Evolutionary conservation across 495 filamentous ascomycete species (phyloP), one percentile per base, ranked within the genome.

Genomic region (Neurospora sp.): DNA sequence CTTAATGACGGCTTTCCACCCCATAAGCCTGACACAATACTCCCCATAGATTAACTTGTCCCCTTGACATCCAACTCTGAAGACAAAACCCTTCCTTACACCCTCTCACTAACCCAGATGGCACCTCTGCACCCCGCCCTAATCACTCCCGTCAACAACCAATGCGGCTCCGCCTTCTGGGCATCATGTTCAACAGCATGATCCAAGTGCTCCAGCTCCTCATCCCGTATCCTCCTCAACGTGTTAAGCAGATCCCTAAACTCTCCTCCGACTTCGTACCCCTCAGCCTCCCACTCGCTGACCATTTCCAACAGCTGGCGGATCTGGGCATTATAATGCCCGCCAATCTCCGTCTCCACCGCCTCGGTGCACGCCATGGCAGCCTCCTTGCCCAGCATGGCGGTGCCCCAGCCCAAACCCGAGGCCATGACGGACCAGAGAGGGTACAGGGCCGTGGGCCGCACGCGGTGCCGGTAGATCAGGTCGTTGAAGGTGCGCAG

Each of bases 321-420:
- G 40, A 99, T 92, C 83, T 99, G 96, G 48, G 89, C 90, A 80
- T 99, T 99, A 79, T 99, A 99, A 81, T 99, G 96, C 17, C 88
- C 88, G 1, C 96, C 96, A 75, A 99, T 99, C 84, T 98, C 96
- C 39, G 96, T 99, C 84, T 99, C 96, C 39, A 99, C 94, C 6
- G 96, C 96, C 82, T 99, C 96, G 12, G 96, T 99, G 79, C 96
- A 99, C 31, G 96, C 96, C 96, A 99, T 99, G 4, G 96, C 94
- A 0, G 96, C 95, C 83, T 98, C 95, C 45, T 92, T 88, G 0
- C 96, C 94, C 86, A 98, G 86, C n/a, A 94, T 80, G 0, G 90
- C 96, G 1, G 96, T 99, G 3, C 88, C 87, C 92, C 96, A 97
- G 16, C 96, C 96, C 3, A 99, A 82, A 3, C 90, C 92, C 0